Evolutionary conservation across 225 moss, liverwort and hornwort genomes (phyloP).

Genomic region (Pleurozium schreberi): DNA sequence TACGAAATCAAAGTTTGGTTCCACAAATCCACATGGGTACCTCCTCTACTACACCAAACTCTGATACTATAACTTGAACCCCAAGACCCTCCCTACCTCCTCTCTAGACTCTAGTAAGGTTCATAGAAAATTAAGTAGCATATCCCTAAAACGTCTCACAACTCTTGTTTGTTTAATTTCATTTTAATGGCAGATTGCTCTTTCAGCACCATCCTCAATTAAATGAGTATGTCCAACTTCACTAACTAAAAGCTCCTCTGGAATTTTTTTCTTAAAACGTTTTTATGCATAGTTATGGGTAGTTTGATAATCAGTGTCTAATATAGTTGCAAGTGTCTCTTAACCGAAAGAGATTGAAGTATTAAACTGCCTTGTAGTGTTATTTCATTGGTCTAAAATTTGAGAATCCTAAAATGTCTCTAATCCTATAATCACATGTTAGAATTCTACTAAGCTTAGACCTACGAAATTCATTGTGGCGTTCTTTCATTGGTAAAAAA

Average conservation of each 20-base stretch:
- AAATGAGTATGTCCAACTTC: conserved; percentile 38
- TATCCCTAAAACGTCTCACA: neutral
- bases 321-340: neutral
- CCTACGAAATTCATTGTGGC: neutral
- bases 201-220: conserved; percentile 71
- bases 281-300: too few relatives aligned
- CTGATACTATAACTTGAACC: neutral
- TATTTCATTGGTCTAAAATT: neutral
- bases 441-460: neutral
- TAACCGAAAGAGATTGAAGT: neutral
- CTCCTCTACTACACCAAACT: neutral
- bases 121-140: neutral
- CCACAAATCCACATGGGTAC: neutral
- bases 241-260: neutral
- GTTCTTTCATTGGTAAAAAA: neutral
- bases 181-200: conserved; percentile 38
- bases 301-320: neutral
- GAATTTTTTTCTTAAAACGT: neutral
- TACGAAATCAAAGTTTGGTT: neutral
- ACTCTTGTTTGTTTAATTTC: neutral
- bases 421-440: neutral
- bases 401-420: neutral
- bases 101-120: neutral
- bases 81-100: neutral
- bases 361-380: neutral